A percentile compares a stretch with the other conserved stretches of the same genome.
Conservation (phyloP, 1,284 basidiomycete genomes). For the Ustilago trichophora region DNA sequence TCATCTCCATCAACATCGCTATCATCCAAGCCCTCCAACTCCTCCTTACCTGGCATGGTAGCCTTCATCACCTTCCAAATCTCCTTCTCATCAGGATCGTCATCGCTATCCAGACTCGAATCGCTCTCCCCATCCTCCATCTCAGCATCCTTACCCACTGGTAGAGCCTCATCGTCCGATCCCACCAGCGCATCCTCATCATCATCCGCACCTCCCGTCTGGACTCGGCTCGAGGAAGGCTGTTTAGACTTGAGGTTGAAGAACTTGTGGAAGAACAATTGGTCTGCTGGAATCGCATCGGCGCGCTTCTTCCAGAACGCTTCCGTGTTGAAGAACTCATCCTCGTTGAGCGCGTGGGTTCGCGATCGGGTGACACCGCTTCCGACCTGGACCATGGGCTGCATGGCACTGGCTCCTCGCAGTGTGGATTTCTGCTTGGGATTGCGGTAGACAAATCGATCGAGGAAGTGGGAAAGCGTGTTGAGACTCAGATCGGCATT, state of each 20-base stretch:
- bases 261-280: slow-evolving; percentile 65
- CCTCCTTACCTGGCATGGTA: slow-evolving; percentile 70
- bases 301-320: slow-evolving; percentile 79
- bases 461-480: slow-evolving; percentile 90
- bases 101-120: slow-evolving; percentile 34
- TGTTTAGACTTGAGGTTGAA: slow-evolving; percentile 63
- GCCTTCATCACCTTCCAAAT: slow-evolving; percentile 69
- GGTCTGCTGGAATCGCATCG: slow-evolving; percentile 85
- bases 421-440: slow-evolving; percentile 86
- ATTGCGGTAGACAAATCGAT: slow-evolving; percentile 91
- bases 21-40: slow-evolving; percentile 69
- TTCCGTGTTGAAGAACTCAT: slow-evolving; percentile 77
- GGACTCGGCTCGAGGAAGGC: slow-evolving; percentile 9
- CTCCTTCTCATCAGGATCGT: slow-evolving; percentile 64
- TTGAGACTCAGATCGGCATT: slow-evolving; percentile 89
- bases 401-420: slow-evolving; percentile 81
- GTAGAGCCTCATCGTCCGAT: slow-evolving; percentile 73
- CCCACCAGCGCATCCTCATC: slow-evolving; percentile 65
- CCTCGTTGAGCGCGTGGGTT: slow-evolving; percentile 70
- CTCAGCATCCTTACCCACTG: slow-evolving; percentile 42
- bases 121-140: slow-evolving; percentile 39
- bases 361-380: slow-evolving; percentile 75
- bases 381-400: slow-evolving; percentile 75
- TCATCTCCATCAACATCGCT: slow-evolving; percentile 43
- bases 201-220: slow-evolving; percentile 32